Percentiles rank a stretch among this genome's conserved stretches.
phyloP scores from a whole-genome alignment of 257 asterid genomes.

The Gardenia jasminoides region DNA sequence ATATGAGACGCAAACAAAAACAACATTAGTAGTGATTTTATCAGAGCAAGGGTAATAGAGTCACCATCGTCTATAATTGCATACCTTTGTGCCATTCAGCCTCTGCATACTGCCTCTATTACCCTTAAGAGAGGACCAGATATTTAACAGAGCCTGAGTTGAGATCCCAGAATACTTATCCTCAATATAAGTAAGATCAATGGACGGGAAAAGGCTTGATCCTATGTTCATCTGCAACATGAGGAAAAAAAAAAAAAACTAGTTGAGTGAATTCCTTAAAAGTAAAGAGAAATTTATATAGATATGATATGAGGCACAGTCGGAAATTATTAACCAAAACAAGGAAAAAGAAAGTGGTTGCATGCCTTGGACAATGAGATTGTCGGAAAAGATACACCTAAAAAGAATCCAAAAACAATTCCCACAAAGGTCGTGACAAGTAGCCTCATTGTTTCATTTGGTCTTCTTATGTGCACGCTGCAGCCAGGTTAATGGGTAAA shows the following conservation, averaged over 20 bases:
- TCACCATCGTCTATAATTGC: not conserved
- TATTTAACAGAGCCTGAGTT: constrained; percentile 73
- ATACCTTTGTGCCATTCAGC: constrained; percentile 51
- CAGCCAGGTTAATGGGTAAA: constrained; percentile 26
- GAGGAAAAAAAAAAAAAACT: constrained; percentile 18
- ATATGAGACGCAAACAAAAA: too few species aligned
- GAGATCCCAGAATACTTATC: constrained; percentile 83
- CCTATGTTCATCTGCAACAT: constrained; percentile 51
- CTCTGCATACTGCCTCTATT: constrained; percentile 41
- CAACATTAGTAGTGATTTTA: too few species aligned
- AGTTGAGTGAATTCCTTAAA: constrained; percentile 1
- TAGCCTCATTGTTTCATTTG: constrained; percentile 78
- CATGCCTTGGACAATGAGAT: constrained; percentile 71
- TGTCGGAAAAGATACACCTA: constrained; percentile 87
- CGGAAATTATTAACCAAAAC: not conserved
- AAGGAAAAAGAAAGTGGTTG: not conserved
- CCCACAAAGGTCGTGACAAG: constrained; percentile 69
- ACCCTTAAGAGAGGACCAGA: constrained; percentile 71
- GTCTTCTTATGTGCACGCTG: constrained; percentile 52
- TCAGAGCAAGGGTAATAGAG: not conserved
- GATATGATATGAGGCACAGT: not conserved
- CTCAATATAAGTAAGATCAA: constrained; percentile 61
- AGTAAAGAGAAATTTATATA: constrained; percentile 7
- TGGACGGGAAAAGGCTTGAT: constrained; percentile 54
- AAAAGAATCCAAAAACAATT: constrained; percentile 67